Base-by-base conservation (phyloP, 1,284 basidiomycete genomes). In the Tylopilus sp. region DNA sequence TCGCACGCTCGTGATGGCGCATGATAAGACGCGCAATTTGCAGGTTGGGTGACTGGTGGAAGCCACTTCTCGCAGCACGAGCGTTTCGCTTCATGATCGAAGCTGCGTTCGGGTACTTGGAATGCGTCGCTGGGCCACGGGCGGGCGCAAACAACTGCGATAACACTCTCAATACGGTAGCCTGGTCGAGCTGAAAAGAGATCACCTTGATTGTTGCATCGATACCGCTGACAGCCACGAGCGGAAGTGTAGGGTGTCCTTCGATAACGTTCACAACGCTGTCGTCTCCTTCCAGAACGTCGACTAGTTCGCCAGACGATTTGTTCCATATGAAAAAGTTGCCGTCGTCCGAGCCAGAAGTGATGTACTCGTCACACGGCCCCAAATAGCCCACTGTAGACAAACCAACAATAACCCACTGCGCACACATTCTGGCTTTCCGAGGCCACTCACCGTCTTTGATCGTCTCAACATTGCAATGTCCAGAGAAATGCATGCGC, bases 311-410 rank as follows among this genome's bases (percentile, higher is more conserved):
- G 1, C 79, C 83, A 4, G 76, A 78, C 12, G 71, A 66, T 64
- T 93, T 94, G 54, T 82, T 73, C 91, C 91, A 97, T 10, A 94
- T 74, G 66, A 97, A 89, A 65, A 84, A 79, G 59, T 88, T 82
- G 1, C 86, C 94, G 61, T 95, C 92, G 63, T 97, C 94, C 0
- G 86, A 91, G 4, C 94, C 94, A n/a, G 89, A 92, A 8, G 82
- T 75, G 29, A 97, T 79, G 52, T 79, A 89, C 64, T 92, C 83
- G 53, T 93, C 89, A 31, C 71, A 67, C 4, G 84, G 81, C 0
- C 91, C 92, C 30, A 93, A 69, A 62, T 92, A 95, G 64, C 91
- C 93, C 37, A 92, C 91, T 92, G 40, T n/a, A 28, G 37, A 37
- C 35, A 23, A 49, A 41, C 30, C 21, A 41, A 33, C 38, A 42